These are phyloP conservation scores for Chlorella vulgaris DNA, from an alignment of 139 green algal species.

Conservation along the genomic window DNA sequence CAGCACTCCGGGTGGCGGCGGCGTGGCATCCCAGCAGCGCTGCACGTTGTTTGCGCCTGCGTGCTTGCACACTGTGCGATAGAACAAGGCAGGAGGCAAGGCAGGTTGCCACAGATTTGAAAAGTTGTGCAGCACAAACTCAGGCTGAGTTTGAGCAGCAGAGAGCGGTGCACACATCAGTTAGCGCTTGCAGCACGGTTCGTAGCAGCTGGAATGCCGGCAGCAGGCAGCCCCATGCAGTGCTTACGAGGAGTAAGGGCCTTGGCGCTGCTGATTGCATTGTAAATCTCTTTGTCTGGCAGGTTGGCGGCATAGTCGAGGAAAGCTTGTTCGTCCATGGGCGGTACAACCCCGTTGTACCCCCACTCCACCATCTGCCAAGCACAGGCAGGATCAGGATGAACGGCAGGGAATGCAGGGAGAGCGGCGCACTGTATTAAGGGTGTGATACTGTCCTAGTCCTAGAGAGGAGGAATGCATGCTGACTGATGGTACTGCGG, in stretches of 20 bases:
- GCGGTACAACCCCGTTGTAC: neutral
- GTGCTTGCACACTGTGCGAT: neutral
- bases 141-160: too few relatives aligned
- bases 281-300: neutral
- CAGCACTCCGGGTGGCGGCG: slow-evolving; percentile 4
- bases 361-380: neutral
- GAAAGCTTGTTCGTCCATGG: neutral
- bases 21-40: neutral
- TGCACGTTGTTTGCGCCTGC: neutral
- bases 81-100: neutral
- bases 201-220: too few relatives aligned
- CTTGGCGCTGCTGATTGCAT: neutral
- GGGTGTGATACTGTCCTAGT: too few relatives aligned
- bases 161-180: too few relatives aligned
- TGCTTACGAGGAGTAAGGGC: neutral
- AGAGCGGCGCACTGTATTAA: neutral
- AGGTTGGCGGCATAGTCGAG: neutral
- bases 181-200: too few relatives aligned
- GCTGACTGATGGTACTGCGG: too few relatives aligned
- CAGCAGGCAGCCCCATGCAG: neutral
- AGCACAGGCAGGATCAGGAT: neutral
- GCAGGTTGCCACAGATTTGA: neutral
- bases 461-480: too few relatives aligned
- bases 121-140: neutral
- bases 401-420: neutral